Percentiles rank a stretch among this genome's conserved stretches.
These are phyloP conservation scores for Aaosphaeria pasadenensis DNA, from an alignment of 2,329 filamentous ascomycete species.

Conservation along the genomic window DNA sequence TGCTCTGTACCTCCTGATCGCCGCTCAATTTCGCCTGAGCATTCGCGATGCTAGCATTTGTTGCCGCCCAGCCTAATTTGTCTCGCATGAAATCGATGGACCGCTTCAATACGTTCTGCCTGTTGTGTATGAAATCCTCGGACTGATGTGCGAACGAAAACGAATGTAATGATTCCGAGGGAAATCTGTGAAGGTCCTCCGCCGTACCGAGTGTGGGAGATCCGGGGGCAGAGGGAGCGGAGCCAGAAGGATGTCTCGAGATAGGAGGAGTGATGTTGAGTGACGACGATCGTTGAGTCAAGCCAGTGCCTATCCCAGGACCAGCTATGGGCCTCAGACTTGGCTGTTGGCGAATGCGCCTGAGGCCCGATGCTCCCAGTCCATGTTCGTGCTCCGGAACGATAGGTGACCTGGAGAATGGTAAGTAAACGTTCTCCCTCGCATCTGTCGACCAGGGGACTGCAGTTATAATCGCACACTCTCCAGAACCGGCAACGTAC, in stretches of 20 bases:
- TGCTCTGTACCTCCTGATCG: slow-evolving; percentile 82
- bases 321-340: slow-evolving; percentile 56
- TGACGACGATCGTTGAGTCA: slow-evolving; percentile 60
- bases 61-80: slow-evolving; percentile 76
- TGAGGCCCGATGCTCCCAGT: slow-evolving; percentile 78
- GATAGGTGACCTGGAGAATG: slow-evolving; percentile 65
- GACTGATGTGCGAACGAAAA: slow-evolving; percentile 98
- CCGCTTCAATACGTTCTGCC: slow-evolving; percentile 88
- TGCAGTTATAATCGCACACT: no score
- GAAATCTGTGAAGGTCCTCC: slow-evolving; percentile 90
- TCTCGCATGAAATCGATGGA: slow-evolving; percentile 97
- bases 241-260: slow-evolving; percentile 45
- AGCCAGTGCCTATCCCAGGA: slow-evolving; percentile 21
- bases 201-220: slow-evolving; percentile 68
- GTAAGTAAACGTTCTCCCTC: neutral
- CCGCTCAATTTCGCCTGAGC: slow-evolving; percentile 80
- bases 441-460: no score
- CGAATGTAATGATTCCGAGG: slow-evolving; percentile 92
- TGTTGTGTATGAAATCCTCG: slow-evolving; percentile 84
- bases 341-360: slow-evolving; percentile 88
- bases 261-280: slow-evolving; percentile 65
- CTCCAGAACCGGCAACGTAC: slow-evolving; percentile 48
- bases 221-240: slow-evolving; percentile 59
- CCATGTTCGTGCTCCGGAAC: slow-evolving; percentile 86
- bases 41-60: slow-evolving; percentile 72